phyloP scores from a whole-genome alignment of 164 flowering plant species.

The Magnolia changhungtana region DNA sequence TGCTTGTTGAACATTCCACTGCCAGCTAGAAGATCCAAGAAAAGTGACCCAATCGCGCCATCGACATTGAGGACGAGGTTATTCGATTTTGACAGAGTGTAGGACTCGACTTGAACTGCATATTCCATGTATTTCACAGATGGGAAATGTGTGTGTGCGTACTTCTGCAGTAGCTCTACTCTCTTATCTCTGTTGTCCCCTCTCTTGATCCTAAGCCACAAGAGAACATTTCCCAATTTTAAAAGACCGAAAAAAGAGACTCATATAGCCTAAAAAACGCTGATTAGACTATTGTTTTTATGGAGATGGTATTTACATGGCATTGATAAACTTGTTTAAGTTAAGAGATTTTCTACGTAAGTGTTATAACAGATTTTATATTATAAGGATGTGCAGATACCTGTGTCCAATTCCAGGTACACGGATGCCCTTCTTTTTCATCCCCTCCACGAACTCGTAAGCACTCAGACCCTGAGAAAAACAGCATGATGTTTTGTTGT shows the following conservation, averaged over 20 bases:
- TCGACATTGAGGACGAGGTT: constrained; percentile 92
- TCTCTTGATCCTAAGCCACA: constrained; percentile 68
- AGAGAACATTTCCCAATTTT: not conserved
- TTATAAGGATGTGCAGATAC: constrained; percentile 19
- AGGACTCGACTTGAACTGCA: constrained; percentile 92
- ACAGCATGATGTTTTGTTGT: not conserved
- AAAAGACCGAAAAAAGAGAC: not conserved
- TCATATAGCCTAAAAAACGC: no score
- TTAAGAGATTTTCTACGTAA: not conserved
- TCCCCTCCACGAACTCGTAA: constrained; percentile 88
- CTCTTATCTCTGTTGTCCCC: constrained; percentile 97
- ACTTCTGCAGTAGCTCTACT: constrained; percentile 82
- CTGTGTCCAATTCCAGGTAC: constrained; percentile 99
- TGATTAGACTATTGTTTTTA: no score
- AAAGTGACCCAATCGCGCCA: constrained; percentile 98
- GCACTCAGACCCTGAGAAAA: constrained; percentile 67
- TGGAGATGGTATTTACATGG: no score
- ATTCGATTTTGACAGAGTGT: constrained; percentile 90
- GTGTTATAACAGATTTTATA: not conserved
- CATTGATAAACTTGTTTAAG: no score
- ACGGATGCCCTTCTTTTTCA: constrained; percentile 98
- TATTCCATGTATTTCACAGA: constrained; percentile 98
- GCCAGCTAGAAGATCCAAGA: constrained; percentile 97
- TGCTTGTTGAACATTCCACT: constrained; percentile 96
- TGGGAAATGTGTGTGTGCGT: constrained; percentile 83